phyloP scores from a whole-genome alignment of 805 yeast genomes.

The Ogataea pignaliae region DNA sequence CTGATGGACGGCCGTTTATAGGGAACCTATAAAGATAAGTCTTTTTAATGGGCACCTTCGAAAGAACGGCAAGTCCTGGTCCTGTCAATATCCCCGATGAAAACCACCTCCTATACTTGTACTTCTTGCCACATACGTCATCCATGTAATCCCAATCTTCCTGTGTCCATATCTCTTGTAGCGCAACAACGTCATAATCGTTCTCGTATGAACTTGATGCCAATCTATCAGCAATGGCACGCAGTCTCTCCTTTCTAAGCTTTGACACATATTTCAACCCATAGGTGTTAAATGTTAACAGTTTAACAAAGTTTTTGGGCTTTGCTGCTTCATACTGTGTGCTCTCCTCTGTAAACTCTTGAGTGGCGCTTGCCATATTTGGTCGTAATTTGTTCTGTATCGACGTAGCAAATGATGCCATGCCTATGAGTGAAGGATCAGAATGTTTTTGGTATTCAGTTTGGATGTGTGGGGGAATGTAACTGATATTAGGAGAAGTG shows the following conservation, averaged over 20 bases:
- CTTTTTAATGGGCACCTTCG: conserved; percentile 76
- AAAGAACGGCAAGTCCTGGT: conserved; percentile 84
- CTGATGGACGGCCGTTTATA: conserved; percentile 90
- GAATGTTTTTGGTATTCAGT: too few relatives aligned
- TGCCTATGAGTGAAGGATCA: too few relatives aligned
- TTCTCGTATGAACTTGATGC: conserved; percentile 32
- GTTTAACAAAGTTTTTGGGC: conserved; percentile 30
- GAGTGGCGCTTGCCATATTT: conserved; percentile 1
- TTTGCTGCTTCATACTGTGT: background rate
- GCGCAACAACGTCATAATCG: conserved; percentile 76
- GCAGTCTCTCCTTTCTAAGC: conserved; percentile 55
- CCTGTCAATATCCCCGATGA: conserved; percentile 85
- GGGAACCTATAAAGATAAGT: conserved; percentile 83
- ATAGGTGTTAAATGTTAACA: conserved; percentile 80
- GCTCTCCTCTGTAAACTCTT: conserved; percentile 5
- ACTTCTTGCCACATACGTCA: conserved; percentile 37
- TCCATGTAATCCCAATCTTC: conserved; percentile 74
- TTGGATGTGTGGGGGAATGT: too few relatives aligned
- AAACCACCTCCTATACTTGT: conserved; percentile 66
- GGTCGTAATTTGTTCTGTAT: background rate
- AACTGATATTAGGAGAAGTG: too few relatives aligned
- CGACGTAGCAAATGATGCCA: conserved; percentile 3
- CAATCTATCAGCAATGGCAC: conserved; percentile 68
- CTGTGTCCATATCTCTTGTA: conserved; percentile 93
- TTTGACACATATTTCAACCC: conserved; percentile 86